These are phyloP conservation scores for Calonectria pteridis DNA, from an alignment of 2,329 filamentous ascomycete species.

Conservation along the genomic window DNA sequence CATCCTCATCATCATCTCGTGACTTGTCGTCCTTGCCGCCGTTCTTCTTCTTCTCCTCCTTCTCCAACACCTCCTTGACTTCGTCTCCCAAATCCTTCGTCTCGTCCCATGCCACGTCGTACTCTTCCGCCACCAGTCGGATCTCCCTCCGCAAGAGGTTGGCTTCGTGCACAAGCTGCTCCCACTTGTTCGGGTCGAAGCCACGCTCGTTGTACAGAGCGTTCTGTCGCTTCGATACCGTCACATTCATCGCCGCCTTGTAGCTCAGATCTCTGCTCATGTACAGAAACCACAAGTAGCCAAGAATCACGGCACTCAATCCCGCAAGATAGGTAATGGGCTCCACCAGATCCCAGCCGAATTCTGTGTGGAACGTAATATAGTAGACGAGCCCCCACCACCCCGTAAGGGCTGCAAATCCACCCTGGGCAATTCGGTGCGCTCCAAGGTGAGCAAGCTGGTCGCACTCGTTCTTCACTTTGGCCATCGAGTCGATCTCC, in stretches of 20 bases:
- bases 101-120: slow-evolving; percentile 93
- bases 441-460: slow-evolving; percentile 80
- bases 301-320: slow-evolving; percentile 87
- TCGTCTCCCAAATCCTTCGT: slow-evolving; percentile 78
- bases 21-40: slow-evolving; percentile 53
- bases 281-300: slow-evolving; percentile 94
- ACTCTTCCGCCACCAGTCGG: slow-evolving; percentile 83
- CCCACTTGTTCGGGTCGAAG: slow-evolving; percentile 84
- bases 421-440: slow-evolving; percentile 82
- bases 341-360: slow-evolving; percentile 93
- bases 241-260: slow-evolving; percentile 87
- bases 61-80: slow-evolving; percentile 68
- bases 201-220: slow-evolving; percentile 81
- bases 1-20: slow-evolving; percentile 50
- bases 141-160: slow-evolving; percentile 84
- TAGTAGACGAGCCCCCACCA: slow-evolving; percentile 91
- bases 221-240: slow-evolving; percentile 81
- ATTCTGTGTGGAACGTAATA: slow-evolving; percentile 76
- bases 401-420: slow-evolving; percentile 77
- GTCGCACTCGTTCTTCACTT: slow-evolving; percentile 87
- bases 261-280: slow-evolving; percentile 92
- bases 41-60: slow-evolving; percentile 59
- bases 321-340: slow-evolving; percentile 91
- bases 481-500: slow-evolving; percentile 76
- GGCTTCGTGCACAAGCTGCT: slow-evolving; percentile 81